These are phyloP conservation scores for Epichloe hybrida DNA, from an alignment of 2,329 filamentous ascomycete genomes.

Conservation along the genomic window DNA sequence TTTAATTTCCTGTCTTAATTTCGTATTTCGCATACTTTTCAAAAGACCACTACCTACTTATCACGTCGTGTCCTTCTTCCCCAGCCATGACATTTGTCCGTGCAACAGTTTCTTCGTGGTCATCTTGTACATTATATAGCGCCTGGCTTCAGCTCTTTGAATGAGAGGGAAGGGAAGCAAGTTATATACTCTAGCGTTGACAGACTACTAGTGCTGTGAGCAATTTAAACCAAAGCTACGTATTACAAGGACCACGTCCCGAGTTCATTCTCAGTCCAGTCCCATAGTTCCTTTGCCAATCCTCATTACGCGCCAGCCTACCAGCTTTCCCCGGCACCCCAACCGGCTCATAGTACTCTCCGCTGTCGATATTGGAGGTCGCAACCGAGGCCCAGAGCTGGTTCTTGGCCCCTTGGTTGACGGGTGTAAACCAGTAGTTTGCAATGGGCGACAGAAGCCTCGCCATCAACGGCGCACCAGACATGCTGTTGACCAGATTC, in stretches of 20 bases:
- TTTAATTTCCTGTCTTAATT: too few species aligned
- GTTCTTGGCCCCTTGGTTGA: constrained; percentile 23
- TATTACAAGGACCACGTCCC: constrained; percentile 3
- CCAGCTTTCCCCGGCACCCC: constrained; percentile 14
- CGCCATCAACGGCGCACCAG: constrained; percentile 2
- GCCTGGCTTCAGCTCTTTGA: neutral
- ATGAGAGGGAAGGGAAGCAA: too few species aligned
- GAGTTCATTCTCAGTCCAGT: constrained; percentile 22
- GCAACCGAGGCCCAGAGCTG: constrained; percentile 30
- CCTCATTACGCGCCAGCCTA: constrained; percentile 13
- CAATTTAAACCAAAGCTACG: neutral
- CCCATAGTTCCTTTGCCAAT: constrained; percentile 19
- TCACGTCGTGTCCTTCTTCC: neutral
- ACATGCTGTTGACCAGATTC: constrained; percentile 12
- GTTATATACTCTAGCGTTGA: too few species aligned
- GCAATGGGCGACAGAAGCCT: constrained; percentile 7
- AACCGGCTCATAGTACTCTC: constrained; percentile 21
- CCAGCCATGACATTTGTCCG: neutral
- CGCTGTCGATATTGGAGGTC: constrained; percentile 15
- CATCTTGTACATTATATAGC: neutral
- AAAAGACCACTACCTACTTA: too few species aligned
- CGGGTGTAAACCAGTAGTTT: constrained; percentile 10
- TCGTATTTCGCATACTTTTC: too few species aligned
- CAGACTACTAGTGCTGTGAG: too few species aligned
- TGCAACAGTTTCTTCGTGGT: neutral